Percentiles rank a stretch among this genome's conserved stretches.
phyloP scores from a whole-genome alignment of 1,284 basidiomycete genomes.

The Puccinia sorghi region DNA sequence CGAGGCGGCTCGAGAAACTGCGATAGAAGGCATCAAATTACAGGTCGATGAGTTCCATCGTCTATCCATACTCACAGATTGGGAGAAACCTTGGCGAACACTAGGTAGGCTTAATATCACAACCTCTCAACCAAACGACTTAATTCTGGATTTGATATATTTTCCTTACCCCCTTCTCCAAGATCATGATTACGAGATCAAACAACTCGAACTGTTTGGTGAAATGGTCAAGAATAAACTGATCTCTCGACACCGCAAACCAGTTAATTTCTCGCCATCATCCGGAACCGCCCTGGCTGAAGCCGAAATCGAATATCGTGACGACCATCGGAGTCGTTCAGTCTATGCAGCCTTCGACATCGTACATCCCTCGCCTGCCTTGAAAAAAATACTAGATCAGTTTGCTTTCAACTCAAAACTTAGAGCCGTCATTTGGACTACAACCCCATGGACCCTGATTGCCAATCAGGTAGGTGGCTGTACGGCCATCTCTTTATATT shows the following conservation, averaged over 20 bases:
- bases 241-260: constrained; percentile 82
- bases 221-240: constrained; percentile 83
- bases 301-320: constrained; percentile 87
- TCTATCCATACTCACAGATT: constrained; percentile 91
- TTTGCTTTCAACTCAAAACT: neutral
- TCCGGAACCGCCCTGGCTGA: constrained; percentile 92
- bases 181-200: constrained; percentile 85
- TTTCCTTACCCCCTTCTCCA: neutral
- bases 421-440: constrained; percentile 90
- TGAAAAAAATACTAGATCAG: constrained; percentile 57
- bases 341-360: constrained; percentile 81
- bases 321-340: constrained; percentile 81
- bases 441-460: constrained; percentile 94
- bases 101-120: constrained; percentile 72
- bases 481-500: neutral
- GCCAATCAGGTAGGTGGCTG: constrained; percentile 76
- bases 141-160: constrained; percentile 1
- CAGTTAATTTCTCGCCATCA: constrained; percentile 94
- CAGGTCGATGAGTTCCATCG: constrained; percentile 80
- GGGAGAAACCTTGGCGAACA: constrained; percentile 70
- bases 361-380: constrained; percentile 55
- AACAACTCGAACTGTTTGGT: constrained; percentile 83
- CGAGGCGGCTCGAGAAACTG: constrained; percentile 70
- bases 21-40: constrained; percentile 71
- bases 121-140: constrained; percentile 60